phyloP scores from a whole-genome alignment of 129 eudicot genomes.

The Mikania micrantha region DNA sequence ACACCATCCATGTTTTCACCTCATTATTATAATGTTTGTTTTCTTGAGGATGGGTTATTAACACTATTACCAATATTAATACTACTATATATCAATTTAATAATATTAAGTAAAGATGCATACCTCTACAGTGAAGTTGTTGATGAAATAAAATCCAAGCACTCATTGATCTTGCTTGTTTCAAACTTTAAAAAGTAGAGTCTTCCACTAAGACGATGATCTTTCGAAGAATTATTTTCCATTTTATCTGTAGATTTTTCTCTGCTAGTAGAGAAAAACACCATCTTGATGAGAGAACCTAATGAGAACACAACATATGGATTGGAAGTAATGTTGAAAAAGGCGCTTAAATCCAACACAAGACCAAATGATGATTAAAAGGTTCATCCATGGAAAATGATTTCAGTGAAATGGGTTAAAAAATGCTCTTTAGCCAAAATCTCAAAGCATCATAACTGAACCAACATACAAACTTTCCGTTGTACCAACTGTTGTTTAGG shows the following conservation, averaged over 20 bases:
- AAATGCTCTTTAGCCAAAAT: background rate
- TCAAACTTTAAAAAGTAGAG: slow-evolving; percentile 79
- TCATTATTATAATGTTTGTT: background rate
- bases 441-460: background rate
- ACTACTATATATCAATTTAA: background rate
- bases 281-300: slow-evolving; percentile 91
- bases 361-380: background rate
- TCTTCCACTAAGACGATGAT: slow-evolving; percentile 44
- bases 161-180: slow-evolving; percentile 68
- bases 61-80: background rate
- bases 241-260: slow-evolving; percentile 19
- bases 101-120: background rate
- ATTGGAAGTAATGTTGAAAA: background rate
- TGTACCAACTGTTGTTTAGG: background rate
- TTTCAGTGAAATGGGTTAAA: background rate
- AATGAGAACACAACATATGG: slow-evolving; percentile 7
- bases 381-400: background rate
- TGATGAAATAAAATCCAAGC: slow-evolving; percentile 70
- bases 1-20: background rate
- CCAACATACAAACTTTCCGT: slow-evolving; percentile 7
- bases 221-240: slow-evolving; percentile 17
- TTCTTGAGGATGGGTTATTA: background rate
- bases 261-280: slow-evolving; percentile 54
- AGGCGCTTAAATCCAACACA: background rate
- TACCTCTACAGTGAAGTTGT: slow-evolving; percentile 58